These are phyloP conservation scores for Epichloe brachyelytri DNA, from an alignment of 2,329 filamentous ascomycete species.

Conservation along the genomic window DNA sequence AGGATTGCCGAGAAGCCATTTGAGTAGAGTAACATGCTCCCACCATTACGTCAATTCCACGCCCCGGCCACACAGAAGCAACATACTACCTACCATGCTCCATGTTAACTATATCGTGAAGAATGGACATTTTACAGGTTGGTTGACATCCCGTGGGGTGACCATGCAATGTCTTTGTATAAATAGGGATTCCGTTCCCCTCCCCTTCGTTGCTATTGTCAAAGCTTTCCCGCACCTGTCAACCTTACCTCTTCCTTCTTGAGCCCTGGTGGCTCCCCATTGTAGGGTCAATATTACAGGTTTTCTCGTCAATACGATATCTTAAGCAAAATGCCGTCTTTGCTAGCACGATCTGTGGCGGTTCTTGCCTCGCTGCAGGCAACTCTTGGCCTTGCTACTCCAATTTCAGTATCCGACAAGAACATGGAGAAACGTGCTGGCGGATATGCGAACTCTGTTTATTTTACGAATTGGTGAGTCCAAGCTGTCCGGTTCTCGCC, in stretches of 20 bases:
- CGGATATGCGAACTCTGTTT: constrained; percentile 26
- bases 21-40: constrained; percentile 4
- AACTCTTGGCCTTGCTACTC: constrained; percentile 11
- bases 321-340: constrained; percentile 14
- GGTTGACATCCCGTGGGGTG: not conserved
- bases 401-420: constrained; percentile 5
- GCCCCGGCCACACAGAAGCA: not conserved
- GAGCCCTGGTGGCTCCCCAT: not conserved
- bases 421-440: constrained; percentile 10
- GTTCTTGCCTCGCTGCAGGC: constrained; percentile 15
- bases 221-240: not conserved
- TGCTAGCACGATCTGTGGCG: constrained; percentile 15
- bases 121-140: not conserved
- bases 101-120: not conserved
- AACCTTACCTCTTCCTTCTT: not conserved
- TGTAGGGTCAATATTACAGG: too few species aligned
- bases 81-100: not conserved
- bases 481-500: not conserved
- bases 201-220: not conserved
- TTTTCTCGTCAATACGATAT: not conserved
- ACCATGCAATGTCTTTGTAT: not conserved
- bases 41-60: not conserved
- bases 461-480: constrained; percentile 36
- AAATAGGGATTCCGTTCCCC: not conserved
- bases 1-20: not conserved